Base-by-base conservation (phyloP, 1,139 yeast genomes). In the Zygotorulaspora mrakii region DNA sequence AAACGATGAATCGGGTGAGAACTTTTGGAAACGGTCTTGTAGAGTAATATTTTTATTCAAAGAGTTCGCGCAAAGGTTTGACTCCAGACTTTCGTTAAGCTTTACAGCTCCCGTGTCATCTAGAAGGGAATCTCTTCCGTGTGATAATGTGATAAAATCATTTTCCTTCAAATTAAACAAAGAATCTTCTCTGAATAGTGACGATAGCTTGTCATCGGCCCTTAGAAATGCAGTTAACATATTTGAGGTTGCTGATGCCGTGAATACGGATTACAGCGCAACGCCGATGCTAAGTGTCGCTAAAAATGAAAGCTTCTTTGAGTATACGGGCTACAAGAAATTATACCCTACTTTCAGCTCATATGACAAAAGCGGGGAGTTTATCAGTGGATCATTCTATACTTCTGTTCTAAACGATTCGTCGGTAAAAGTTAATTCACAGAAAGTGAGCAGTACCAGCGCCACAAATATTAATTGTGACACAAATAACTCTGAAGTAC, bases 1-100 rank as follows among this genome's bases (percentile, higher is more conserved):
- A 10, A 53, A 57, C 9, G 68, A 68, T 40, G 72, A 67, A 48
- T 52, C 52, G 17, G 64, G 65, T 27, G 49, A 43, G 12, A 56
- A 54, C 23, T 61, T 59, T 35, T 61, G 64, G 64, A 53, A 51
- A 38, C 52, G 65, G 31, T 51, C 62, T 5, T 47, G 55, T 21
- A 55, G 65, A 36, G 33, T 54, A 16, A 46, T 62, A 5, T 52
- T 57, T 34, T 39, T 61, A 21, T 58, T 58, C 46, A 58, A 53
- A 32, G 52, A 51, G 14, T 33, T 61, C 21, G 52, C 57, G 9
- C 51, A 54, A 37, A 50, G 48, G 16, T 54, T 51, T 32, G 35
- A 49, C 10, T 32, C 49, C 16, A 59, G 60, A 11, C 38, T 56
- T 11, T 37, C 44, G n/a, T 20, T 52, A 11, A 47, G 47, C 31